phyloP scores from a whole-genome alignment of 352 stramenopile species.

The Globisporangium heterothallicum region DNA sequence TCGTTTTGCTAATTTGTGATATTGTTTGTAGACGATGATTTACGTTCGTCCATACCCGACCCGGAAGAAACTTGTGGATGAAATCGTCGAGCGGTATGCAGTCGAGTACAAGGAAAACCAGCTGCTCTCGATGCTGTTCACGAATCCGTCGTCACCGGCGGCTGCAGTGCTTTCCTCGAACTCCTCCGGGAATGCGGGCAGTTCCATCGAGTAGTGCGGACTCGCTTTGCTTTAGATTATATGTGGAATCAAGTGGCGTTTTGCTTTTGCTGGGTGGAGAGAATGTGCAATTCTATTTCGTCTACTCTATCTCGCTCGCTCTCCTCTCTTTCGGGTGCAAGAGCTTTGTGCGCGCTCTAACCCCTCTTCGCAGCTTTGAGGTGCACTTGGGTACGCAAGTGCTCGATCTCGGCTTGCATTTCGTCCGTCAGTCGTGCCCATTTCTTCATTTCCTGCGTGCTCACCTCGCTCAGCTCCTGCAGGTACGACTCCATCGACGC shows the following conservation, averaged over 20 bases:
- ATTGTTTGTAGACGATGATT: slow-evolving; percentile 50
- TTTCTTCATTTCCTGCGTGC: slow-evolving; percentile 77
- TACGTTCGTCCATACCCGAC: slow-evolving; percentile 85
- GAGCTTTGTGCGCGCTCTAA: too few relatives aligned
- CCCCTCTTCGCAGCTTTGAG: background rate
- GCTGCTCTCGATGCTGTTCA: slow-evolving; percentile 73
- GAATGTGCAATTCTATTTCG: background rate
- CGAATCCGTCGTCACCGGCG: slow-evolving; percentile 10
- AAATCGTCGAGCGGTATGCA: slow-evolving; percentile 84
- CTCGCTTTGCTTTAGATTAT: background rate
- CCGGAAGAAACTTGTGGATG: slow-evolving; percentile 83
- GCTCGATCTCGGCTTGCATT: slow-evolving; percentile 77
- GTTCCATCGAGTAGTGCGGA: background rate
- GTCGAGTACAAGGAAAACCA: slow-evolving; percentile 85
- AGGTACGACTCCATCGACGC: slow-evolving; percentile 44
- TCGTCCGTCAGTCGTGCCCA: slow-evolving; percentile 76
- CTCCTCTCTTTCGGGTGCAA: background rate
- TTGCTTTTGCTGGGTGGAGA: background rate
- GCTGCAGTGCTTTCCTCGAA: background rate
- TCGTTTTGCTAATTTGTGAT: background rate
- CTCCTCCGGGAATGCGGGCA: background rate
- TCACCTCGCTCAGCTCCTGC: slow-evolving; percentile 61
- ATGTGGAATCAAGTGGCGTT: background rate
- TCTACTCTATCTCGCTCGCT: slow-evolving; percentile 5
- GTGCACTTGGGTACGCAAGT: slow-evolving; percentile 30